Conservation (phyloP, 169 alveolate species). For the Sarcocystis neurona region DNA sequence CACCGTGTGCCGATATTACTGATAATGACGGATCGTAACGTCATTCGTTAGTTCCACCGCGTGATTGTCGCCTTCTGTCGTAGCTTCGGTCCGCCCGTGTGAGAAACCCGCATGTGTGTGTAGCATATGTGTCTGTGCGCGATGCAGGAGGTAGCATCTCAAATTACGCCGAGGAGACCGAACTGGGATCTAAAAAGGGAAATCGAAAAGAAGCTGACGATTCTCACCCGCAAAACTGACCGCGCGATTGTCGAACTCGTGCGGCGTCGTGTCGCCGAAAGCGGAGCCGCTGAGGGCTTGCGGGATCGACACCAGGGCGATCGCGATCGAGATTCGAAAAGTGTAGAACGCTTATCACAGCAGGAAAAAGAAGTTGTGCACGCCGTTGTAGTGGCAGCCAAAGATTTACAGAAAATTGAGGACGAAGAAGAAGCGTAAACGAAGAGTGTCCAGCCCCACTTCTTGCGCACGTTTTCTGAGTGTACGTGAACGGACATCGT, state of each 20-base stretch:
- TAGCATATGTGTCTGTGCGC: neutral
- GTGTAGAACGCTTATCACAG: neutral
- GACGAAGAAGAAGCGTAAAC: slow-evolving; percentile 6
- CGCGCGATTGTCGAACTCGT: slow-evolving; percentile 77
- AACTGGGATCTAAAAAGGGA: slow-evolving; percentile 83
- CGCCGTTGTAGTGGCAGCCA: slow-evolving; percentile 18
- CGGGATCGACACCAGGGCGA: neutral
- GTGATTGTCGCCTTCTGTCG: too few relatives aligned
- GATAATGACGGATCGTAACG: too few relatives aligned
- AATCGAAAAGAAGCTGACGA: slow-evolving; percentile 72
- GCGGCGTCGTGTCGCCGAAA: slow-evolving; percentile 67
- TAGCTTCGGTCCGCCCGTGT: neutral
- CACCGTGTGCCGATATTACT: too few relatives aligned
- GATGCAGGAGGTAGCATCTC: slow-evolving; percentile 68
- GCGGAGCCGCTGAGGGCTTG: neutral
- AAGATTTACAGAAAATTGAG: slow-evolving; percentile 41
- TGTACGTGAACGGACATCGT: neutral
- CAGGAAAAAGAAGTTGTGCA: slow-evolving; percentile 31
- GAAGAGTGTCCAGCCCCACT: neutral
- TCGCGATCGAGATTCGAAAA: neutral
- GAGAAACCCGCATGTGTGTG: neutral
- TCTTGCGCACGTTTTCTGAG: neutral
- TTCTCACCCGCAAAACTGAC: slow-evolving; percentile 78
- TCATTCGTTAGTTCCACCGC: too few relatives aligned
- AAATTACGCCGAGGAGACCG: slow-evolving; percentile 72